Conservation (phyloP, 306 rosid species). For the Psophocarpus tetragonolobus region DNA sequence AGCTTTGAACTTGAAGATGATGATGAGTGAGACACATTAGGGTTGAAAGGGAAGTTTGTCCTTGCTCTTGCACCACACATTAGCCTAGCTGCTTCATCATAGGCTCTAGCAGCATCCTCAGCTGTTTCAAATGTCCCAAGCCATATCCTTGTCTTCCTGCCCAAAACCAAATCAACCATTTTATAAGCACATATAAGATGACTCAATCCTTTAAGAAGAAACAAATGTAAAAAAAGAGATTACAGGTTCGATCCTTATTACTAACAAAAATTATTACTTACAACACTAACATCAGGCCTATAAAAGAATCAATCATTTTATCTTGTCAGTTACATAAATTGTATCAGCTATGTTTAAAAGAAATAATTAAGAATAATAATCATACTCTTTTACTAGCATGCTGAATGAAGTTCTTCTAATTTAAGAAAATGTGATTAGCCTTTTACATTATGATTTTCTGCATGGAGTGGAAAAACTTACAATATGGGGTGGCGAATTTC, state of each 20-base stretch:
- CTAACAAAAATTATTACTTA: no score
- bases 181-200: no score
- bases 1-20: conserved; percentile 57
- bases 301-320: no score
- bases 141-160: conserved; percentile 97
- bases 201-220: no score
- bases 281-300: background rate
- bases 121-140: conserved; percentile 95
- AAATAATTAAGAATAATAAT: no score
- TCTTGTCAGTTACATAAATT: background rate
- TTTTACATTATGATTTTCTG: no score
- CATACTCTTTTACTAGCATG: background rate
- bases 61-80: conserved; percentile 91
- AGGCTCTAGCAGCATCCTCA: conserved; percentile 92
- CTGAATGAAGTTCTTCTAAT: background rate
- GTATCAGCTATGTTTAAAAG: no score
- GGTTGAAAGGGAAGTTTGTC: conserved; percentile 88
- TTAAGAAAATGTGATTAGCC: background rate
- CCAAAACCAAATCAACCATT: background rate
- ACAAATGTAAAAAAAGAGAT: no score
- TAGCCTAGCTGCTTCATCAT: conserved; percentile 92
- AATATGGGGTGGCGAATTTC: conserved; percentile 95
- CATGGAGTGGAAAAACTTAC: conserved; percentile 51
- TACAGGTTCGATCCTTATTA: no score
- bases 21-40: conserved; percentile 64